Conservation (phyloP, 129 eudicot species). For the Heracleum sosnowskyi region DNA sequence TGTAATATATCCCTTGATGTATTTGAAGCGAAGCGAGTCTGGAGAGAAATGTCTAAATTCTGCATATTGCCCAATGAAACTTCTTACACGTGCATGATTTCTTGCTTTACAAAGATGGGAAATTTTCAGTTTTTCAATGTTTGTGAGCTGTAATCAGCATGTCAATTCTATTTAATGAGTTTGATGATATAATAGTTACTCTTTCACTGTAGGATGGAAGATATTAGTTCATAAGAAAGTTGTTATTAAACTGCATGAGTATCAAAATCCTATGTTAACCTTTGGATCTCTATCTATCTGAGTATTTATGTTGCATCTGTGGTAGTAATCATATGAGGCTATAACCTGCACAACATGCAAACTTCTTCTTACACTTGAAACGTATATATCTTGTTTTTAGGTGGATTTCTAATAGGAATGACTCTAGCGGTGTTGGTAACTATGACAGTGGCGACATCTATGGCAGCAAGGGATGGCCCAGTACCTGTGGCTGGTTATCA, state of each 20-base stretch:
- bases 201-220: not conserved
- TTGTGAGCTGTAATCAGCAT: not conserved
- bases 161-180: not conserved
- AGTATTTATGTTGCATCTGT: not conserved
- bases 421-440: too few relatives aligned
- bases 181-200: not conserved
- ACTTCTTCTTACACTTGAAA: not conserved
- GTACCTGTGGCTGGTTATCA: too few relatives aligned
- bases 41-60: slow-evolving; percentile 91
- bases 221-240: not conserved
- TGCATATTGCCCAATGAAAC: slow-evolving; percentile 56
- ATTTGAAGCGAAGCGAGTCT: slow-evolving; percentile 73
- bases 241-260: not conserved
- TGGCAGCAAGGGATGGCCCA: too few relatives aligned
- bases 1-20: slow-evolving; percentile 49
- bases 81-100: slow-evolving; percentile 71
- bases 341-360: not conserved
- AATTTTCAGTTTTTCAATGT: slow-evolving; percentile 10
- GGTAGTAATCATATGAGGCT: not conserved
- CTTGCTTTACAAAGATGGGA: slow-evolving; percentile 68
- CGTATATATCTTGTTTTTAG: too few relatives aligned
- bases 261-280: not conserved
- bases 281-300: not conserved
- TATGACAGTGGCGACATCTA: too few relatives aligned
- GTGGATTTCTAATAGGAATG: slow-evolving; percentile 51